Evolutionary conservation across 2,329 filamentous ascomycete genomes (phyloP), one percentile per base, ranked within the genome.

Genomic region (Fusarium sp.): DNA sequence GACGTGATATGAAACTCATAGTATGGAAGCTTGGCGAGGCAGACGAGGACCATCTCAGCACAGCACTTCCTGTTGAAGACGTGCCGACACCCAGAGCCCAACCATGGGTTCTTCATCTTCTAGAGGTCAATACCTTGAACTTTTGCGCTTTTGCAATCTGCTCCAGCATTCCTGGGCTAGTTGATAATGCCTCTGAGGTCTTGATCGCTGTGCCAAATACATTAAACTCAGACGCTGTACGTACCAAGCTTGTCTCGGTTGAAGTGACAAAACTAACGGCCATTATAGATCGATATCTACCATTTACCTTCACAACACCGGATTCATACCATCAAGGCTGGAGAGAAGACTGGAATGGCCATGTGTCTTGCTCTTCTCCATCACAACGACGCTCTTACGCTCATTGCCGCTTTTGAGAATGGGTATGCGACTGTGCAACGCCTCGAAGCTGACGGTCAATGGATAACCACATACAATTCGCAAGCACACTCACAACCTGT

Each of bases 61-160:
- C 85, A 34, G 82, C 82, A 11, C 82, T 97, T 14, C 95, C 95
- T 0, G 86, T 95, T 32, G 93, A 97, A 66, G 80, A 82, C 48
- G 82, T 77, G 3, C 79, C 78, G 28, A 80, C 79, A 47, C 79
- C 78, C 51, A 86, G 82, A 68, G 87, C 86, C 20, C 86, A 90
- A 74, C 96, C 96, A 30, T 97, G 93, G 93, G 82, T 98, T n/a
- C 80, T 97, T 23, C 88, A 97, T 79, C 87, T 92, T 6, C 82
- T 99, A 7, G 85, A 92, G 7, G 93, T 98, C 45, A 98, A 98
- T 76, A 93, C 95, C 2, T 88, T 98, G 82, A 99, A 98, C 77
- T 99, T 98, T 78, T 99, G 96, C 78, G 87, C 92, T 3, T 97
- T 97, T 78, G 86, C 91, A 4, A 85, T 86, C 66, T 90, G 90